Evolutionary conservation across 2,329 filamentous ascomycete genomes (phyloP), one percentile per base, ranked within the genome.

Genomic region (Xylaria digitata): DNA sequence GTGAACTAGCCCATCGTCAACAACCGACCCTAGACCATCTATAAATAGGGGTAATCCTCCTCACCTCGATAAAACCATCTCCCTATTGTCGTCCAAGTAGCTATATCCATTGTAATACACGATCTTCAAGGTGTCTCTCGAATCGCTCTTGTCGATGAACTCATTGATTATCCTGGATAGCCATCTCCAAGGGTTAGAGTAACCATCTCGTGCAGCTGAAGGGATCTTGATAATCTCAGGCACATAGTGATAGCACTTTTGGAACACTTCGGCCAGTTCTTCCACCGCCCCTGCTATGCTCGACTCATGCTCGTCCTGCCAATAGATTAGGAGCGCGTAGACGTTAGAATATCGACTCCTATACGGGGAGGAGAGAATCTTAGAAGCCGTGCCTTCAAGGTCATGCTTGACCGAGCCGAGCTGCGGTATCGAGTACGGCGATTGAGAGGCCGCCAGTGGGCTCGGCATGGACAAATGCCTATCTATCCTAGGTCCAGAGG

Each of bases 31-130:
- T 34, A 56, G 46, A 59, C 58, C 49, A 40, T 42, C 50, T 23
- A 21, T 23, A 54, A 56, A 30, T 26, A 26, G 26, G 30, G 23
- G 42, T 32, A 5, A 48, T 9, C 43, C 34, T 40, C 45, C 79
- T 66, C 76, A 87, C 86, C 86, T 88, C 49, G 86, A 81, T 46
- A 89, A 78, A 37, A 87, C 80, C 84, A 88, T 87, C 69, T 88
- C 84, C 50, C 85, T 80, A 62, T 87, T 83, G 6, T 79, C 81
- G 69, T 88, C 84, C 30, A 88, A 77, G 70, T 83, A 86, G 46
- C 83, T 86, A 63, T 85, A 80, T 6, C 86, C 86, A 15, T 81
- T 83, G 71, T 89, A 89, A 73, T 86, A 88, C 53, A 89, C 82
- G 62, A 89, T 83, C 72, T 88, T 88, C 63, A 89, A 75, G 21